These are phyloP conservation scores for Diaporthe destruens DNA, from an alignment of 2,329 filamentous ascomycete genomes.

Conservation along the genomic window DNA sequence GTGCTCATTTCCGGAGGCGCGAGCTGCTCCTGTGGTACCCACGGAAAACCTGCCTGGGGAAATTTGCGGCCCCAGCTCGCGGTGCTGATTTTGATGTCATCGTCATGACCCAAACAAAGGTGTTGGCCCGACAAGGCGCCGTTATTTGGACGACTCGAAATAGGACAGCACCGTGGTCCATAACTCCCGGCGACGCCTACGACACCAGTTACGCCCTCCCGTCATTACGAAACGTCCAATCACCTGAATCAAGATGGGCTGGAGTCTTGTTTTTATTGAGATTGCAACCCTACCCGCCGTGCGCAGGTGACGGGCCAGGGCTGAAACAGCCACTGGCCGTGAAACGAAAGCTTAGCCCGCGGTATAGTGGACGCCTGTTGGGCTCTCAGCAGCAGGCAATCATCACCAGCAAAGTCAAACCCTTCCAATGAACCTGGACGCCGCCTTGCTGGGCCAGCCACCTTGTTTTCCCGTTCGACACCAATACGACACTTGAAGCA, in stretches of 20 bases:
- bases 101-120: conserved; percentile 28
- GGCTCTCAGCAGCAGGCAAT: conserved; percentile 13
- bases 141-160: conserved; percentile 12
- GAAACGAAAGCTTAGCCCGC: conserved; percentile 34
- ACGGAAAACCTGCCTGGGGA: conserved; percentile 36
- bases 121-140: conserved; percentile 34
- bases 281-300: conserved; percentile 35
- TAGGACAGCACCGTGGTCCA: conserved; percentile 23
- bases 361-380: conserved; percentile 12
- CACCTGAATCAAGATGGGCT: conserved; percentile 20
- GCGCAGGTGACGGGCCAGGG: conserved; percentile 39
- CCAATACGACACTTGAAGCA: conserved; percentile 17
- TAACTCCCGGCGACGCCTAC: conserved; percentile 9
- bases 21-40: conserved; percentile 28
- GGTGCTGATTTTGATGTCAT: conserved; percentile 38
- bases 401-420: conserved; percentile 19
- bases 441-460: conserved; percentile 25
- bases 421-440: background rate
- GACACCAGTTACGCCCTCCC: conserved; percentile 10
- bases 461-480: conserved; percentile 4
- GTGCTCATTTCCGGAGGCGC: conserved; percentile 38
- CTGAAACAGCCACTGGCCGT: conserved; percentile 30
- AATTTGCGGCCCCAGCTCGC: conserved; percentile 37
- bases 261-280: conserved; percentile 5
- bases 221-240: conserved; percentile 26